Percentiles rank a stretch among this genome's conserved stretches.
phyloP scores from a whole-genome alignment of 2,329 filamentous ascomycete species.

The Aspergillaceae sp. region DNA sequence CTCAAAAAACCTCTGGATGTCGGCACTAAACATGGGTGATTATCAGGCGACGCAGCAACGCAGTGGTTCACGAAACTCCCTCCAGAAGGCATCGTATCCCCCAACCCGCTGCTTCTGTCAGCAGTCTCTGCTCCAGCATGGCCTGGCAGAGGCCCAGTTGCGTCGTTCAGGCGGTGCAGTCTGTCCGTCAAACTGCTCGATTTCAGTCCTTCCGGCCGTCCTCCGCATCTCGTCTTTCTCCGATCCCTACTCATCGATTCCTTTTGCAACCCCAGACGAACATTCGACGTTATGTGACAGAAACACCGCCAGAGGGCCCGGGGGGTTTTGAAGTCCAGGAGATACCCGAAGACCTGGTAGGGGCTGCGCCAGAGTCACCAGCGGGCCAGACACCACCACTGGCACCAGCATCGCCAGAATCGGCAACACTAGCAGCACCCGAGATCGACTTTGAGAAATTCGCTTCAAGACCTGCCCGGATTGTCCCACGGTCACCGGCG shows the following conservation, averaged over 20 bases:
- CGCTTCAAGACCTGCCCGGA: conserved; percentile 50
- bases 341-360: too few relatives aligned
- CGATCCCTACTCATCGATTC: conserved; percentile 6
- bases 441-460: conserved; percentile 26
- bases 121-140: conserved; percentile 18
- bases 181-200: conserved; percentile 21
- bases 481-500: conserved; percentile 78
- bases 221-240: conserved; percentile 9
- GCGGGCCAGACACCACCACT: neutral
- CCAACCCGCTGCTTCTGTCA: conserved; percentile 6
- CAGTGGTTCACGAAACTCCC: neutral
- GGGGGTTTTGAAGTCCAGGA: neutral
- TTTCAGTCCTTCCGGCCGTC: conserved; percentile 37
- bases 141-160: conserved; percentile 30
- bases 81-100: neutral
- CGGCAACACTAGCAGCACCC: conserved; percentile 16
- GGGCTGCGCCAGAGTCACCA: neutral
- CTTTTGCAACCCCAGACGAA: conserved; percentile 9
- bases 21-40: neutral
- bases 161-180: conserved; percentile 27
- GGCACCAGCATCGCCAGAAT: conserved; percentile 16
- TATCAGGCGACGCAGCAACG: neutral
- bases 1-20: conserved; percentile 17
- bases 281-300: conserved; percentile 22
- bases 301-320: conserved; percentile 5